Conservation (phyloP, 768 basidiomycete species). For the Suillus subluteus region DNA sequence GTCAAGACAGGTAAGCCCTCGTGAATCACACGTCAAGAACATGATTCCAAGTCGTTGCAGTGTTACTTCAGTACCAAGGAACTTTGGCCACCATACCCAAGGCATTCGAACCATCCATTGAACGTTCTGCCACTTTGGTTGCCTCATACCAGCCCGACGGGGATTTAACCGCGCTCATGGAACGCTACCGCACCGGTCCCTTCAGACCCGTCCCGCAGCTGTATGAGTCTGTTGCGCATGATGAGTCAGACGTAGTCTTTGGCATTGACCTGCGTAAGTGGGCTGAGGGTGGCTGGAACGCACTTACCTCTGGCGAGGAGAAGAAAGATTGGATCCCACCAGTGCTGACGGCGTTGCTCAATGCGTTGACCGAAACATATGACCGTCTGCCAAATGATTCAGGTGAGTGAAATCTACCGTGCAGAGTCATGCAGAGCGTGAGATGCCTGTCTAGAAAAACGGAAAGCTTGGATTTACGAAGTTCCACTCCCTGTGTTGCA, state of each 20-base stretch:
- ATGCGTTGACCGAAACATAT: conserved; percentile 67
- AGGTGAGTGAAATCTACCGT: conserved; percentile 45
- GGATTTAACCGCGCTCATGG: conserved; percentile 85
- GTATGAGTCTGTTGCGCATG: conserved; percentile 84
- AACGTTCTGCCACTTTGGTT: conserved; percentile 75
- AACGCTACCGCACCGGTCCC: conserved; percentile 90
- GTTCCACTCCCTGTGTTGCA: conserved; percentile 84
- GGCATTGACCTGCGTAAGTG: conserved; percentile 91
- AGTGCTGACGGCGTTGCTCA: conserved; percentile 69
- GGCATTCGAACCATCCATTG: conserved; percentile 62
- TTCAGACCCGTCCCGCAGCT: conserved; percentile 87
- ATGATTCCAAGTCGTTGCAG: conserved; percentile 38
- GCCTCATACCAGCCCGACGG: conserved; percentile 88
- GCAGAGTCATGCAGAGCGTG: neutral
- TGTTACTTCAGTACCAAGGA: conserved; percentile 85
- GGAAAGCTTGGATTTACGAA: conserved; percentile 95
- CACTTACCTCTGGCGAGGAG: conserved; percentile 55
- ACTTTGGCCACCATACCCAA: conserved; percentile 75
- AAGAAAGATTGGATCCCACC: conserved; percentile 72
- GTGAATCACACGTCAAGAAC: conserved; percentile 7
- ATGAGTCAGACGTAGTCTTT: conserved; percentile 85
- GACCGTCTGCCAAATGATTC: conserved; percentile 58
- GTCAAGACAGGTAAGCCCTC: conserved; percentile 73
- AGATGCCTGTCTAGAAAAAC: conserved; percentile 57
- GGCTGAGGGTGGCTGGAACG: conserved; percentile 82